Conservation (phyloP, 75 land plant species). For the Pinus tabuliformis region DNA sequence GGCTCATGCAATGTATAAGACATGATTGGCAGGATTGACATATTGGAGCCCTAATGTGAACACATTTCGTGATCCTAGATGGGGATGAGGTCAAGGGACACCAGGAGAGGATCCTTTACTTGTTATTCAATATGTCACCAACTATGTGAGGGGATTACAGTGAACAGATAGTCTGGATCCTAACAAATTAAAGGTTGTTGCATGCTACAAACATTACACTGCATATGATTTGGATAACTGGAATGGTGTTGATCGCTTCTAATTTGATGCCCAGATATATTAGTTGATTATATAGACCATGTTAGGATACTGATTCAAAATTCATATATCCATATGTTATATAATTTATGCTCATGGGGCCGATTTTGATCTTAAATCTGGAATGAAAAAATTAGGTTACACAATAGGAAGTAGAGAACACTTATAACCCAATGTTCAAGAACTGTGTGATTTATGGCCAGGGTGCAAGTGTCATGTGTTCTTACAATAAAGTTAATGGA, state of each 20-base stretch:
- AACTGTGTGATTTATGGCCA: slow-evolving; percentile 75
- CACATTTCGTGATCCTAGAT: no score
- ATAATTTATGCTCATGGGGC: no score
- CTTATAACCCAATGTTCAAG: slow-evolving; percentile 77
- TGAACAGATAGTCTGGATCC: slow-evolving; percentile 22
- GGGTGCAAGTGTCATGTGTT: slow-evolving; percentile 90
- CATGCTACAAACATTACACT: slow-evolving; percentile 88
- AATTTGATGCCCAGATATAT: slow-evolving; percentile 68
- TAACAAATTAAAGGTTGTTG: slow-evolving; percentile 63
- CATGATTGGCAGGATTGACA: no score
- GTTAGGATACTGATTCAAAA: no score
- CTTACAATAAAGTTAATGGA: slow-evolving; percentile 93
- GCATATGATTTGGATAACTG: slow-evolving; percentile 90
- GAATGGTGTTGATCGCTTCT: slow-evolving; percentile 67
- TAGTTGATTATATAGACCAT: not conserved
- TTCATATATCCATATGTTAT: no score
- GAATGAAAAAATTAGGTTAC: slow-evolving; percentile 50
- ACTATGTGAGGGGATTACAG: slow-evolving; percentile 78
- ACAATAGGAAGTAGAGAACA: slow-evolving; percentile 82
- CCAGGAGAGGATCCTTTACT: slow-evolving; percentile 87
- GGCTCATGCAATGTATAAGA: no score
- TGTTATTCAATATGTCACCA: slow-evolving; percentile 52
- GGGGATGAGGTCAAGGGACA: slow-evolving; percentile 93
- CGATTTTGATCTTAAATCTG: no score
- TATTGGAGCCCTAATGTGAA: no score